Conservation (phyloP, 2,329 filamentous ascomycete species). For the Nemania abortiva region DNA sequence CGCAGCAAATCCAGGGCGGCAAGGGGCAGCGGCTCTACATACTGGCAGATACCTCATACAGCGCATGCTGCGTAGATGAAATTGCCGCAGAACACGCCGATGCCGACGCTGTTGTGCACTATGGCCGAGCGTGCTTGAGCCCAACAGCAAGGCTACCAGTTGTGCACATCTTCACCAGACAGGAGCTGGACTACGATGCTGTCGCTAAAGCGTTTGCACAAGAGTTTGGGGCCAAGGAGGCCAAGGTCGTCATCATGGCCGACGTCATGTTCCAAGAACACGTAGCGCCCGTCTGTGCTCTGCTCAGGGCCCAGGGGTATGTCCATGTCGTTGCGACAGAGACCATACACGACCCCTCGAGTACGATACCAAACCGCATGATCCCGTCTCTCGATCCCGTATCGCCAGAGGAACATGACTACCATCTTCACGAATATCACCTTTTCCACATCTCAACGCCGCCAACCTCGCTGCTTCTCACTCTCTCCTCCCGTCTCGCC, state of each 20-base stretch:
- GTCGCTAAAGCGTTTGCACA: conserved; percentile 72
- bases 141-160: conserved; percentile 89
- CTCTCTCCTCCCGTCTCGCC: conserved; percentile 83
- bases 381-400: conserved; percentile 22
- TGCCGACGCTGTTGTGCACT: conserved; percentile 93
- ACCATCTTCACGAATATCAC: conserved; percentile 72
- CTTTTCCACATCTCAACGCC: conserved; percentile 89
- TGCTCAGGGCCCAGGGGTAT: conserved; percentile 75
- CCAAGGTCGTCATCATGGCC: conserved; percentile 83
- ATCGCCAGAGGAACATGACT: conserved; percentile 48
- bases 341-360: conserved; percentile 82
- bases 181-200: conserved; percentile 71
- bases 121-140: conserved; percentile 91
- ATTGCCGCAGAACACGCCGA: conserved; percentile 93
- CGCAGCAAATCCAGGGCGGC: conserved; percentile 25
- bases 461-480: conserved; percentile 84
- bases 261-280: conserved; percentile 90
- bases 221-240: conserved; percentile 73
- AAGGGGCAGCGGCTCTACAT: conserved; percentile 73
- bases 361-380: conserved; percentile 85
- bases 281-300: conserved; percentile 67
- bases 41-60: conserved; percentile 95
- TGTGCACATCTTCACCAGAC: conserved; percentile 88
- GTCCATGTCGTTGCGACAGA: conserved; percentile 74
- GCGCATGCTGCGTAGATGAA: conserved; percentile 96